phyloP scores from a whole-genome alignment of 2,329 filamentous ascomycete species.

The Cladosporium velox region DNA sequence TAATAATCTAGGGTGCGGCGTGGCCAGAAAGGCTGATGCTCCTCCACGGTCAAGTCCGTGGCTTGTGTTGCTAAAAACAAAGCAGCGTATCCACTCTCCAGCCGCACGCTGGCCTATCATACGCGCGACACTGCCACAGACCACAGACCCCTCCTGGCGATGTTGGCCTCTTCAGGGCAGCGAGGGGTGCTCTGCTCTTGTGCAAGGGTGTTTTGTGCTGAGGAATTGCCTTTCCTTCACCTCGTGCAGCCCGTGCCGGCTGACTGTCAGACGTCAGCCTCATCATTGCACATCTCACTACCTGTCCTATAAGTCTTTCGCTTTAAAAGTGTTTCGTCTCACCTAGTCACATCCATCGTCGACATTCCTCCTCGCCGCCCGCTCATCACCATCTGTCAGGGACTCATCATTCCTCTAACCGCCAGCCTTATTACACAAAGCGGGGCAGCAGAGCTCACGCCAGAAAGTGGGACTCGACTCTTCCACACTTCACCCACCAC shows the following conservation, averaged over 20 bases:
- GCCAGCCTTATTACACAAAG: slow-evolving; percentile 9
- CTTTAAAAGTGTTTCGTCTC: background rate
- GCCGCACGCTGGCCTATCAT: slow-evolving; percentile 1
- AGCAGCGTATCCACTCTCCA: background rate
- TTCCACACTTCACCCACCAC: slow-evolving; percentile 3
- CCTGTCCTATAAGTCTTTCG: background rate
- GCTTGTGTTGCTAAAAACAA: slow-evolving; percentile 1
- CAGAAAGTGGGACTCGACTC: slow-evolving; percentile 12
- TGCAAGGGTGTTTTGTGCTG: background rate
- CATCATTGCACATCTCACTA: background rate
- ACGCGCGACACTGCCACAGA: background rate
- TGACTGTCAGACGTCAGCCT: slow-evolving; percentile 15
- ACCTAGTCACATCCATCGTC: background rate
- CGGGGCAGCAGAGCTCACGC: slow-evolving; percentile 9
- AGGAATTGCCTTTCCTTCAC: background rate
- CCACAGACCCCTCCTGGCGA: background rate
- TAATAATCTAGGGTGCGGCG: background rate
- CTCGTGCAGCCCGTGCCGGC: background rate
- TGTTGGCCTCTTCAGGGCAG: background rate
- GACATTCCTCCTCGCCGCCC: background rate
- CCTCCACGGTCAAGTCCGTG: slow-evolving; percentile 11
- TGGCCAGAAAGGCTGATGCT: background rate
- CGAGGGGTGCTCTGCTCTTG: background rate
- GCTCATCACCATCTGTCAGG: background rate
- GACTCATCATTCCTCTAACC: slow-evolving; percentile 11